Evolutionary conservation across 2,329 filamentous ascomycete species (phyloP).

Genomic region (Pseudocercospora vitis): DNA sequence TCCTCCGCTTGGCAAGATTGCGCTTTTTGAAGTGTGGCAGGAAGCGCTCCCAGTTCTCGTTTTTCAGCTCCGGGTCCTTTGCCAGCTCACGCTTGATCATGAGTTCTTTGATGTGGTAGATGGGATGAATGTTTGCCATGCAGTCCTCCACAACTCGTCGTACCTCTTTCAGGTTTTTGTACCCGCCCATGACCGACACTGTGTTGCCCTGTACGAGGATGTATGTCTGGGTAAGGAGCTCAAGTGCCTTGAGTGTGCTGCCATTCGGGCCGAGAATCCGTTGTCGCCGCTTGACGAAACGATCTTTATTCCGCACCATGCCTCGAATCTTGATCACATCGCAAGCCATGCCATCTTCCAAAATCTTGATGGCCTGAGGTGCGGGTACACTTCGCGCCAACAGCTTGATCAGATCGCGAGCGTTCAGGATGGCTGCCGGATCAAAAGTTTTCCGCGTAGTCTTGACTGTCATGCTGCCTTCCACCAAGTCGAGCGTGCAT

Average conservation of each 20-base stretch:
- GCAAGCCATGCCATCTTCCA: constrained; percentile 87
- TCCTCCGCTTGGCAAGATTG: constrained; percentile 77
- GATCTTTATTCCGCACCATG: constrained; percentile 87
- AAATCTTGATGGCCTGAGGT: constrained; percentile 88
- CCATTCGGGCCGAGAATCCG: constrained; percentile 88
- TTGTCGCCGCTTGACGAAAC: constrained; percentile 92
- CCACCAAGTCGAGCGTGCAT: constrained; percentile 89
- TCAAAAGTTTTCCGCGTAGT: constrained; percentile 91
- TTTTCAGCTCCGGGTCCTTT: constrained; percentile 80
- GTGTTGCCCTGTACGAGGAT: constrained; percentile 97
- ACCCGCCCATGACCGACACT: constrained; percentile 86
- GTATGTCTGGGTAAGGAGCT: constrained; percentile 87
- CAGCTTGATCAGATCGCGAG: constrained; percentile 89
- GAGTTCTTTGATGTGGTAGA: constrained; percentile 91
- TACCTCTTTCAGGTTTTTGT: constrained; percentile 90
- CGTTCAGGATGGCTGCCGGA: constrained; percentile 88
- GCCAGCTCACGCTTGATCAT: constrained; percentile 93
- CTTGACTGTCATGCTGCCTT: constrained; percentile 95
- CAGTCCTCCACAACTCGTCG: constrained; percentile 88
- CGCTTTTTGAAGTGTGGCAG: constrained; percentile 96
- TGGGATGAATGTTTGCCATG: constrained; percentile 90
- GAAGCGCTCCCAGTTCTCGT: constrained; percentile 94
- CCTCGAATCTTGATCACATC: constrained; percentile 96
- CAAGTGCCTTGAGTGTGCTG: constrained; percentile 88
- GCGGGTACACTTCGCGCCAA: constrained; percentile 88